phyloP scores from a whole-genome alignment of 2,329 filamentous ascomycete species.

The Pyrenophora seminiperda region DNA sequence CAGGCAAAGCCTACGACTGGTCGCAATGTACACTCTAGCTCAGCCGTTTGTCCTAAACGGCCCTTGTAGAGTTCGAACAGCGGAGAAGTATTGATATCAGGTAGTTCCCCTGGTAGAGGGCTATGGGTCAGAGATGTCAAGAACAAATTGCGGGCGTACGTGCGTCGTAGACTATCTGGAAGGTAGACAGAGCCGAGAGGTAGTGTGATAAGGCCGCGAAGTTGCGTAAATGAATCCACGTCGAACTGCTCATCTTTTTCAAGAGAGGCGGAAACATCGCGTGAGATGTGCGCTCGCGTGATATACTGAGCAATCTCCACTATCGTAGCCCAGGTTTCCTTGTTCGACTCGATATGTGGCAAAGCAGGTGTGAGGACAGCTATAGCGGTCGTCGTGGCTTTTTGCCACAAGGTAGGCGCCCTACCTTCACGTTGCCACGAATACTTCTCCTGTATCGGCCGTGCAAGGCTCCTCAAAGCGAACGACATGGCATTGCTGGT shows the following conservation, averaged over 20 bases:
- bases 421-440: slow-evolving; percentile 74
- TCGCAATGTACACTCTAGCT: slow-evolving; percentile 67
- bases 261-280: slow-evolving; percentile 38
- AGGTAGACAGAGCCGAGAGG: slow-evolving; percentile 70
- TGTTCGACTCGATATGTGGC: slow-evolving; percentile 47
- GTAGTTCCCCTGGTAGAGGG: slow-evolving; percentile 66
- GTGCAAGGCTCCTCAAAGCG: slow-evolving; percentile 69
- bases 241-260: slow-evolving; percentile 79
- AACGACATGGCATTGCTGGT: slow-evolving; percentile 67
- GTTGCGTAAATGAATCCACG: slow-evolving; percentile 70
- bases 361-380: slow-evolving; percentile 70
- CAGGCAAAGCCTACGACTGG: slow-evolving; percentile 78
- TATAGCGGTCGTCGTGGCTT: slow-evolving; percentile 73
- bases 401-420: slow-evolving; percentile 75
- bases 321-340: slow-evolving; percentile 67
- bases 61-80: slow-evolving; percentile 67
- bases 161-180: slow-evolving; percentile 67
- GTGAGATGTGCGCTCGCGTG: slow-evolving; percentile 48
- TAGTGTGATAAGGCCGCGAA: slow-evolving; percentile 75
- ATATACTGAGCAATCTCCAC: slow-evolving; percentile 47
- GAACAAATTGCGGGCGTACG: slow-evolving; percentile 79
- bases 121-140: slow-evolving; percentile 79
- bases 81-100: slow-evolving; percentile 55
- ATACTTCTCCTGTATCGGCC: slow-evolving; percentile 80
- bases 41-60: slow-evolving; percentile 73